Evolutionary conservation across 495 filamentous ascomycete species (phyloP), one percentile per base, ranked within the genome.

Genomic region (Talaromyces stipitatus): DNA sequence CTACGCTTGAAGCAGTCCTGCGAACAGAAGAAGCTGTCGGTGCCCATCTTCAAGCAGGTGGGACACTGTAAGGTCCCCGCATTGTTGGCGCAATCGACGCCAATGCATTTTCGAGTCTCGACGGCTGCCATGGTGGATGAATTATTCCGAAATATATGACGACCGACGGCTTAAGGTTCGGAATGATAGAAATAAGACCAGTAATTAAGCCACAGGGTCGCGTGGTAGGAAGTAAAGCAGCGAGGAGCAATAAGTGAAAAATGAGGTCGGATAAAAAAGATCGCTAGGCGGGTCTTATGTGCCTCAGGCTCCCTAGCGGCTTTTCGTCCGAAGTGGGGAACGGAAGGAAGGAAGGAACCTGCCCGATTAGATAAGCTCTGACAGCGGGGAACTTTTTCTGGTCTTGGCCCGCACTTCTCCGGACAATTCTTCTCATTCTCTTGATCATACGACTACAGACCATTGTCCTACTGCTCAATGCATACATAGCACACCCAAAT

Each of bases 1-100:
- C 90, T 97, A 67, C 83, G 84, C 78, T 96, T 97, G 76, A 98
- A 98, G 80, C 94, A 98, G 64, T 97, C 95, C 68, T 98, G 95
- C 10, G 91, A 91, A 77, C 94, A 98, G 78, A 97, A 98, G 71
- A 83, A 96, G 74, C 90, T 94, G 67, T 92, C 90, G 64, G 88
- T 92, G 50, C 88, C 91, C 52, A 89, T 70, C 71, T 92, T 96
- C 58, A 96, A 77, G 64, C 94, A 98, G 47, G 88, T 97, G 24
- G 94, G 94, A 75, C 94, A 98, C 68, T 97, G 91, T 11, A 97
- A 74, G 23, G 84, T 75, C 30, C 90, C 85, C 41, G 90, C 90
- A 58, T 90, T 84, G 58, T 97, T 95, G 5, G 77, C 70, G 74
- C 94, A 98, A 63, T 90, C 88, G 33, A 79, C 75, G 10, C 94